Evolutionary conservation across 169 alveolate genomes (phyloP).

Genomic region (Plasmodium relictum): DNA sequence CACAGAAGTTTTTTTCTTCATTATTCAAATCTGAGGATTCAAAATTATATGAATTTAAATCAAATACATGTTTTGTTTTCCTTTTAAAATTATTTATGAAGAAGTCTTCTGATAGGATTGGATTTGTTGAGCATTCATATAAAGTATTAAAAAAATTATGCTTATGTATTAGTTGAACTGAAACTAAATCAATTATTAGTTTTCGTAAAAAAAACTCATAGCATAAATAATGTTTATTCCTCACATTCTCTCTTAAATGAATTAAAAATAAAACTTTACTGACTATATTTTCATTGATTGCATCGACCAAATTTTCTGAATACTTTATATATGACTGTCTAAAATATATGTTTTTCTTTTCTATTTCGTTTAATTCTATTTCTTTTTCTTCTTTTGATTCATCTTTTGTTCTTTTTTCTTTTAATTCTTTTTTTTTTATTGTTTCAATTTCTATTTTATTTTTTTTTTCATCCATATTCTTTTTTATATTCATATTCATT

Average conservation of each 20-base stretch:
- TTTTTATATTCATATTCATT: not conserved
- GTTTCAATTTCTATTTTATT: not conserved
- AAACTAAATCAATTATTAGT: not conserved
- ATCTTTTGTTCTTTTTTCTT: not conserved
- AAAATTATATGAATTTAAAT: too few species aligned
- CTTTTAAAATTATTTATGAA: too few species aligned
- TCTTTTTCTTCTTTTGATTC: not conserved
- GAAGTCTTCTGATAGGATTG: not conserved
- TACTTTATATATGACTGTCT: conserved; percentile 56
- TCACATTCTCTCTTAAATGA: conserved; percentile 11
- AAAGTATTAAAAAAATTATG: conserved; percentile 9
- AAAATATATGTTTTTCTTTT: conserved; percentile 20
- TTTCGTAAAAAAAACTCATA: conserved; percentile 13
- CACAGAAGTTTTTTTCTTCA: too few species aligned
- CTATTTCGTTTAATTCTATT: not conserved
- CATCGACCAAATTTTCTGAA: conserved; percentile 2
- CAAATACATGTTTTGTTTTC: too few species aligned
- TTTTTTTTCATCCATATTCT: not conserved
- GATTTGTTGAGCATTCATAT: not conserved
- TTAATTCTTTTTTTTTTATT: not conserved
- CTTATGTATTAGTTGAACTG: not conserved
- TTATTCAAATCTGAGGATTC: too few species aligned
- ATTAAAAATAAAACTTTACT: conserved; percentile 22
- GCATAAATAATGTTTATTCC: not conserved
- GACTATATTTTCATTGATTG: conserved; percentile 27